Evolutionary conservation across 306 rosid genomes (phyloP), one percentile per base, ranked within the genome.

Genomic region (Dicorynia guianensis): DNA sequence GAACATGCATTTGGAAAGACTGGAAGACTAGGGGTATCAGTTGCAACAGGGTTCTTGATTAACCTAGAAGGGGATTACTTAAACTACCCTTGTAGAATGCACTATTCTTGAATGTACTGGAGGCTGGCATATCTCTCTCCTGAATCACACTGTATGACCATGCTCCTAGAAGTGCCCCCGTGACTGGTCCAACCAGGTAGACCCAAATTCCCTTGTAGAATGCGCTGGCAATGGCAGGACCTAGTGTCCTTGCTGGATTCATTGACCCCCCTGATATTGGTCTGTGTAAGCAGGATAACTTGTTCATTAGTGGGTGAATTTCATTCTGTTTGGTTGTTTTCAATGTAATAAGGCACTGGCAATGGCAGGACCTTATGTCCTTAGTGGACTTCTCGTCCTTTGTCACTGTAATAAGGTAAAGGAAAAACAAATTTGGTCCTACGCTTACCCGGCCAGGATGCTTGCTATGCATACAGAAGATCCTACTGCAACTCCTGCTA

Each of bases 181-280:
- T 69, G 40, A 88, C 48, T 12, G 97, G 98, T 42, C 97, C 96
- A 43, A 85, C 84, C 3, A 84, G 0, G 69, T 92, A 94, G 38
- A 91, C 78, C 97, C 98, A 90, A 39, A 94, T 78, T 44, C 87
- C 93, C 56, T 83, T 82, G 49, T 87, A 90, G 48, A 71, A 68
- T 59, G 85, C 67, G 56, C 84, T 81, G 3, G 92, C 96, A 72
- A 91, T 61, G 25, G 97, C 98, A 15, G 98, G 97, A 18, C 95
- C 97, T 34, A 89, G 12, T 58, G 98, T 81, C 68, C 98, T 90
- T 13, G 92, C 98, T 15, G 97, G 96, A 81, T 94, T 94, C 98
- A 90, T 88, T 38, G 96, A 94, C 39, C 97, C 96, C 30, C 97
- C 98, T 34, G 96, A 90, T 78, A 92, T 71, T 18, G 98, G 97